Base-by-base conservation (phyloP, 345 rosid genomes). In the Syzygium grande region DNA sequence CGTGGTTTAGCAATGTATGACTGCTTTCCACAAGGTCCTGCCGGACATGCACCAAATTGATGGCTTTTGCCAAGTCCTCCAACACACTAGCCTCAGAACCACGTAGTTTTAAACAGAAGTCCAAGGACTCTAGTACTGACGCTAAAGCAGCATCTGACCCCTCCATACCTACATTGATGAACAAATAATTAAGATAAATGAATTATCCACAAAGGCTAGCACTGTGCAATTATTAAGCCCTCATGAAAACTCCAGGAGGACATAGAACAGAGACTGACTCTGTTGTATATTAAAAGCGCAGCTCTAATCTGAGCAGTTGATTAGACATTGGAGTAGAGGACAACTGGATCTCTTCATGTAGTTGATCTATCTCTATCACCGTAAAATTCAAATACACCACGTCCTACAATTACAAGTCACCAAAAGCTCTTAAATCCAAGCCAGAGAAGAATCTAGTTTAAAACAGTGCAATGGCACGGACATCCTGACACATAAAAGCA, bases 101-200 rank as follows among this genome's bases (percentile, higher is more conserved):
- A 88, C 99, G 96, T 87, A 94, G 95, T 88, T 93, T 95, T 91
- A 95, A 89, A 90, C 98, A 96, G 92, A 96, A 97, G 84, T 96
- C 99, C 91, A 95, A 93, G 89, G 98, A 96, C 90, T 95, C 98
- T 73, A 96, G 90, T 13, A 96, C 96, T 52, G 98, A 94, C 61
- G 97, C 96, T 87, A 96, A 91, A 88, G 96, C 95, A 92, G 99
- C 93, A 95, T 97, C 99, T 87, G 95, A 97, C 86, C 98, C 97
- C 89, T 95, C 97, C 92, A 96, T 87, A 90, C 99, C 99, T 97
- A 90, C 51, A 43, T 86, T 88, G 43, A 89, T 54, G 78, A 78
- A 56, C 84, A 73, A 84, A 86, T 84, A 41, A 63, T 84, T 87
- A 59, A 46, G 52, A 17, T 30, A 21, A 23, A 77, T 29, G 85